Base-by-base conservation (phyloP, 2,329 filamentous ascomycete species). In the Rhexocercosporidium sp. region DNA sequence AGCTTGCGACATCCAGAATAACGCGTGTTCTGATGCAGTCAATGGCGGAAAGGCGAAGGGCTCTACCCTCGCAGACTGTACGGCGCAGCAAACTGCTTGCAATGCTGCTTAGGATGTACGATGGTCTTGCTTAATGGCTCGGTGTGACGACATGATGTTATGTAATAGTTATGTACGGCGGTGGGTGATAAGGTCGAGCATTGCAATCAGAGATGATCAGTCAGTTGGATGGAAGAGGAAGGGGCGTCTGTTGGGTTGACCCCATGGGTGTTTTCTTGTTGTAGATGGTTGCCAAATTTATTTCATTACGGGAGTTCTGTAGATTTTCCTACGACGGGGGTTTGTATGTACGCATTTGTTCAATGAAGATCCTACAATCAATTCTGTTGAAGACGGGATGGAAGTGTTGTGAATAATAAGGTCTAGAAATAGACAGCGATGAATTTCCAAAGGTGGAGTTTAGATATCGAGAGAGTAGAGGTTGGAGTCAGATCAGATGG, bases 1-100 rank as follows among this genome's bases (percentile, higher is more conserved):
- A 49, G 82, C 86, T 51, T 90, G 88, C 74, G 84, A 86, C 69
- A 83, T 88, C 87, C 66, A 90, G 79, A 84, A 87, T 78, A 89
- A 89, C 71, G 77, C 75, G 2, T 90, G 88, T 72, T 81, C 83
- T 14, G 78, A 88, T 70, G 82, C 82, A 37, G 84, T 84, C 66
- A 89, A 88, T 75, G 71, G 78, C 14, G 84, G 86, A 18, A 68
- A 77, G 65, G 71, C 79, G 29, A 70, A 73, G 3, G 80, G 80
- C 49, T 74, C 81, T 65, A 79, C 77, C 3, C 75, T 83, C 22
- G 70, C 74, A 14, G 82, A 87, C 65, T 90, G 87, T 78, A 80
- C 83, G 49, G 37, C 34, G 22, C 47, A 64, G n/a, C n/a, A 56
- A 25, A 46, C 61, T 41, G 51, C 70, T 72, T 77, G 3, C 87